phyloP scores from a whole-genome alignment of 768 basidiomycete species.

The Hygrophorus pudorinus region DNA sequence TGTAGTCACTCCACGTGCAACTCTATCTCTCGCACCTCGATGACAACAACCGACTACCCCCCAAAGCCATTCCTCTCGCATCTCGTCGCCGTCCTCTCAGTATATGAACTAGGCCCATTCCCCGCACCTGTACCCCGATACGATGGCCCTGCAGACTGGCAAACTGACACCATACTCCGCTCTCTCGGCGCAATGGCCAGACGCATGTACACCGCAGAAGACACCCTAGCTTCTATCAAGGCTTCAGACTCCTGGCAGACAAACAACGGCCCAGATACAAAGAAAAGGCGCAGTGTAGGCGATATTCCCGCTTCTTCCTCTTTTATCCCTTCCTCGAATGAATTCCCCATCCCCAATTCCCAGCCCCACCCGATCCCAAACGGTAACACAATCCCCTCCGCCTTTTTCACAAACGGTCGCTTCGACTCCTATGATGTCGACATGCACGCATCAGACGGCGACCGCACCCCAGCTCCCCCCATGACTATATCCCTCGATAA shows the following conservation, averaged over 20 bases:
- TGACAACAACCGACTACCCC: no score
- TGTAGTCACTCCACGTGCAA: no score
- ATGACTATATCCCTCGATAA: conserved; percentile 33
- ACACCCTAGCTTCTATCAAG: conserved; percentile 26
- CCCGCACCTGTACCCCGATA: conserved; percentile 38
- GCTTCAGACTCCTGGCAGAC: conserved; percentile 9
- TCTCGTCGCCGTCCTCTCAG: conserved; percentile 42
- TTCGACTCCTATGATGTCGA: background rate
- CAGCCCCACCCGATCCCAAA: background rate
- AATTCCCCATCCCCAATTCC: background rate
- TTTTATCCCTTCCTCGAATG: background rate
- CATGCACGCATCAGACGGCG: background rate
- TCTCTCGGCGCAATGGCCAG: conserved; percentile 35
- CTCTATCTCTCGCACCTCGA: no score
- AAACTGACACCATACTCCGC: conserved; percentile 41
- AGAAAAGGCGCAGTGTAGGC: conserved; percentile 1
- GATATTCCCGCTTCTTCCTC: background rate
- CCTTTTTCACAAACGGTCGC: no score
- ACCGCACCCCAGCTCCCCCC: conserved; percentile 7
- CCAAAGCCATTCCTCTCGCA: conserved; percentile 30
- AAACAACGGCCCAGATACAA: conserved; percentile 2
- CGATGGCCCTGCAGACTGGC: conserved; percentile 39
- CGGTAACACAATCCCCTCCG: background rate
- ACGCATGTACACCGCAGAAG: conserved; percentile 42
- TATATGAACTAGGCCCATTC: conserved; percentile 40